Conservation (phyloP, 176 grass and related monocot genomes). For the Saccharum officinarum region DNA sequence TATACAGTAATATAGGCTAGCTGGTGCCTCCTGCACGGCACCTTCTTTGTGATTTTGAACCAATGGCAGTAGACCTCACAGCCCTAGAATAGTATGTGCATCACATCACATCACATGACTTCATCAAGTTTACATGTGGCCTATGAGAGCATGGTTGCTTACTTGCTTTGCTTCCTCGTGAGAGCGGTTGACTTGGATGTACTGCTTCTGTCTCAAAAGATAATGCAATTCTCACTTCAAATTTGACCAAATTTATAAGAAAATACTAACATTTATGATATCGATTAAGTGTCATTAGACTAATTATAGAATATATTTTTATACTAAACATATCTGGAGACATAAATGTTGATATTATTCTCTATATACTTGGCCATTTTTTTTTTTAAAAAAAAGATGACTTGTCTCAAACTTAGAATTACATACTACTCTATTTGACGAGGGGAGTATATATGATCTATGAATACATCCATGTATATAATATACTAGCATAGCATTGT, state of each 20-base stretch:
- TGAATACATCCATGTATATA: not conserved
- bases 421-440: not conserved
- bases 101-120: not conserved
- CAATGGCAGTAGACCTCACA: too few relatives aligned
- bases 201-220: not conserved
- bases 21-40: too few relatives aligned
- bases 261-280: not conserved
- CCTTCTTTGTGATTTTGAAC: too few relatives aligned
- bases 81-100: too few relatives aligned
- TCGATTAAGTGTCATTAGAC: not conserved
- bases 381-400: not conserved
- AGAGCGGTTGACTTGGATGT: not conserved
- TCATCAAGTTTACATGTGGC: not conserved
- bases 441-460: too few relatives aligned
- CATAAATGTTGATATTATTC: not conserved
- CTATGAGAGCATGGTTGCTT: not conserved
- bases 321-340: not conserved
- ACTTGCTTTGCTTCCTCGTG: not conserved
- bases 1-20: too few relatives aligned
- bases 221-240: not conserved
- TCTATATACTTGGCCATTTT: not conserved
- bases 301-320: not conserved
- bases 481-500: not conserved
- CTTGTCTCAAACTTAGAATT: not conserved
- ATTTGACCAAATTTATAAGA: not conserved